Base-by-base conservation (phyloP, 495 filamentous ascomycete genomes). In the Copromyces sp. region DNA sequence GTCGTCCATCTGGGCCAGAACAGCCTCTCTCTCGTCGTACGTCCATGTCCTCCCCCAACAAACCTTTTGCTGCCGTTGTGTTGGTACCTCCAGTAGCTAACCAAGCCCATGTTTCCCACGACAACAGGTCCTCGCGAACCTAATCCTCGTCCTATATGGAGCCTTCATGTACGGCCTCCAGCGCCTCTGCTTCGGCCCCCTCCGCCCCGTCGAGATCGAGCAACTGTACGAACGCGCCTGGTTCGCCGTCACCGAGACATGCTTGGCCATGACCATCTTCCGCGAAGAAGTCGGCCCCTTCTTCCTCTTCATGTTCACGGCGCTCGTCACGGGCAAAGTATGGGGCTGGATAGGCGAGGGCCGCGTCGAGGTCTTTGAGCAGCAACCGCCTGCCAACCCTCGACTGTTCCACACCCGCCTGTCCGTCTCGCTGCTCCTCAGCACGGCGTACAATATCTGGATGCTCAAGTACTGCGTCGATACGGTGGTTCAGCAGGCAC, bases 341-440 rank as follows among this genome's bases (percentile, higher is more conserved):
- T 98, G 96, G 93, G 93, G 93, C 39, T 99, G 96, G 96, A 96
- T 99, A 75, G 93, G 93, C 38, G 94, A 97, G 80, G 95, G 94
- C 7, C 90, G 96, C 44, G 94, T 99, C 69, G 95, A 99, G 80
- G 87, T 94, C 68, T 84, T 98, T 70, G 96, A 99, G 80, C 96
- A 98, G 79, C 95, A 97, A 81, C 95, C 95, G 4, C 94, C 95
- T 2, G 88, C 92, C 4, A 97, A 97, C 80, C 94, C 94, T 8
- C 87, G 90, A 16, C 81, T 97, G n/a, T 98, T 97, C 83, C 94
- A 98, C 80, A 85, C 88, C 14, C 90, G 96, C 53, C 84, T 99
- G 68, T 89, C 89, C 44, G 80, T 91, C 53, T 97, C 95, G 29
- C 84, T 99, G 40, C 76, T 92, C 0, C 79, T 97, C 41, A 92